phyloP scores from a whole-genome alignment of 176 grass and related monocot species.

The Eragrostis curvula region DNA sequence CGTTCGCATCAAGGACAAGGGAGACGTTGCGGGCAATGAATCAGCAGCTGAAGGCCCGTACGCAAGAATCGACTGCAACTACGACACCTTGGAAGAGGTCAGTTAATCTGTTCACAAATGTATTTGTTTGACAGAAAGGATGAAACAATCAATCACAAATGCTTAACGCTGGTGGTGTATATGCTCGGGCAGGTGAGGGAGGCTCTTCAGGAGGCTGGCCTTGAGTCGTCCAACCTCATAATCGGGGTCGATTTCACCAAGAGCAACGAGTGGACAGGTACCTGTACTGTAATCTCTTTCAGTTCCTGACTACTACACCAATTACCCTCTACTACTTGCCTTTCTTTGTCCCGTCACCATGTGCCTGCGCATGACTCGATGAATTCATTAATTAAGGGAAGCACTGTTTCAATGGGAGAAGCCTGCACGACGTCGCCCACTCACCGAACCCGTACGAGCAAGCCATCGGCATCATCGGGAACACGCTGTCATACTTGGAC shows the following conservation, averaged over 20 bases:
- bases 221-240: slow-evolving; percentile 64
- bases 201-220: slow-evolving; percentile 29
- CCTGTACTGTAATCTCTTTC: neutral
- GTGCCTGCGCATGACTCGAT: slow-evolving; percentile 34
- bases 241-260: slow-evolving; percentile 71
- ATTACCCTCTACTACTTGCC: neutral
- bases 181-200: slow-evolving; percentile 30
- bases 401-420: slow-evolving; percentile 44
- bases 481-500: slow-evolving; percentile 38
- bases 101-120: no score
- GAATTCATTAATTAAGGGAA: slow-evolving; percentile 25
- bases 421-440: slow-evolving; percentile 45
- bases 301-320: neutral
- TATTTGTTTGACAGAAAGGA: neutral
- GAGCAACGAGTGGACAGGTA: slow-evolving; percentile 72
- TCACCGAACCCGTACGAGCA: slow-evolving; percentile 53
- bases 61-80: neutral
- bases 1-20: neutral
- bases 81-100: slow-evolving; percentile 26
- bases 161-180: neutral
- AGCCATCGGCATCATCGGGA: slow-evolving; percentile 45
- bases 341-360: neutral
- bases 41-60: neutral
- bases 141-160: neutral
- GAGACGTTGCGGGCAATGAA: neutral